phyloP scores from a whole-genome alignment of 2,329 filamentous ascomycete genomes.

The Apiospora hydei region DNA sequence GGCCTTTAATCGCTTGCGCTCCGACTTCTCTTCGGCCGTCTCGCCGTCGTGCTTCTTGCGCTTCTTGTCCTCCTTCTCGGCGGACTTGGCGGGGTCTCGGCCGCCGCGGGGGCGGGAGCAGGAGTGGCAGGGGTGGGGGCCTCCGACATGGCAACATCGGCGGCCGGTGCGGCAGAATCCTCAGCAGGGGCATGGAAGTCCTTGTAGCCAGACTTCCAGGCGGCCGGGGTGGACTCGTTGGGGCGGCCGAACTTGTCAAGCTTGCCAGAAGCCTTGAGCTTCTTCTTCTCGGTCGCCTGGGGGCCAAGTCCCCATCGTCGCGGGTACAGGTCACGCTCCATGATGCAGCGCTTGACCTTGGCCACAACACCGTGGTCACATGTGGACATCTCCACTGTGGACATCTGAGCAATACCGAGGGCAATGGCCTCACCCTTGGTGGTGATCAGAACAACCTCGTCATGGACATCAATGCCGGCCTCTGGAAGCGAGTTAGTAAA shows the following conservation, averaged over 20 bases:
- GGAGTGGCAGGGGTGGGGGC: conserved; percentile 52
- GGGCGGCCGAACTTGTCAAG: conserved; percentile 95
- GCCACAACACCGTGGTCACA: conserved; percentile 98
- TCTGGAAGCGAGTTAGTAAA: conserved; percentile 58
- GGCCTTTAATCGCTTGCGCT: conserved; percentile 66
- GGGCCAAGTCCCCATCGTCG: conserved; percentile 96
- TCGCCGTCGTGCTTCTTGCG: conserved; percentile 83
- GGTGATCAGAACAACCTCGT: conserved; percentile 97
- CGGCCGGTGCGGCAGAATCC: conserved; percentile 52
- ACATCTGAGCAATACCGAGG: conserved; percentile 96
- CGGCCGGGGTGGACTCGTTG: conserved; percentile 91
- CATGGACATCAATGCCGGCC: conserved; percentile 88
- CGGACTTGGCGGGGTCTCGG: conserved; percentile 48
- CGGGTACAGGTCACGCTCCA: conserved; percentile 98
- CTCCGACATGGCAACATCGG: conserved; percentile 52
- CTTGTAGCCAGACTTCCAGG: conserved; percentile 93
- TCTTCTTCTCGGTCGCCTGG: conserved; percentile 96
- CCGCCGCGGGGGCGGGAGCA: conserved; percentile 48
- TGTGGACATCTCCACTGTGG: conserved; percentile 92
- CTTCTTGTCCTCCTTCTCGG: conserved; percentile 76
- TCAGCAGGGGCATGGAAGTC: conserved; percentile 74
- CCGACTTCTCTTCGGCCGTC: conserved; percentile 71
- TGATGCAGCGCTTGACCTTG: conserved; percentile 99
- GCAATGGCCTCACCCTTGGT: conserved; percentile 99
- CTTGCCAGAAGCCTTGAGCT: conserved; percentile 97